These are phyloP conservation scores for Dipteronia dyeriana DNA, from an alignment of 345 rosid genomes.

Conservation along the genomic window DNA sequence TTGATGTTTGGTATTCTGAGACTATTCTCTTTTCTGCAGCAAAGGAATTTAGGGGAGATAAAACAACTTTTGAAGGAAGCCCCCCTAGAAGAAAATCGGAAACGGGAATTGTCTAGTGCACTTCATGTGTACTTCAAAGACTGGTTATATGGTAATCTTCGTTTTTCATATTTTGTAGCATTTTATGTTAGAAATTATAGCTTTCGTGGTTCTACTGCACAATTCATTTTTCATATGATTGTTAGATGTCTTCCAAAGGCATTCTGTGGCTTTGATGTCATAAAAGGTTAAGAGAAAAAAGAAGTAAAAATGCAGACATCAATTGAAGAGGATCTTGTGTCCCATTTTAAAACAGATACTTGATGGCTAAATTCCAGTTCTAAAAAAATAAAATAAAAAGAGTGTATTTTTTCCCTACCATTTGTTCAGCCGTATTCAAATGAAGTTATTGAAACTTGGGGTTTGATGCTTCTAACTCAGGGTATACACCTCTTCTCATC, in stretches of 20 bases:
- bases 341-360: neutral
- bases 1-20: neutral
- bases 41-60: slow-evolving; percentile 72
- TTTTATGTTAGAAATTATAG: slow-evolving; percentile 1
- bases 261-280: neutral
- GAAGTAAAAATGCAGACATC: neutral
- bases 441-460: neutral
- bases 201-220: neutral
- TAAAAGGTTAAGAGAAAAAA: neutral
- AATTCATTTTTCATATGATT: slow-evolving; percentile 1
- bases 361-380: neutral
- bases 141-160: slow-evolving; percentile 85
- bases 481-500: neutral
- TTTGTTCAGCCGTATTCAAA: neutral
- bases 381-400: no score
- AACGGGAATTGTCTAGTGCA: slow-evolving; percentile 83
- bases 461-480: neutral
- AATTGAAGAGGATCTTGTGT: neutral
- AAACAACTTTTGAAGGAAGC: slow-evolving; percentile 71
- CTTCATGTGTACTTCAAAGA: slow-evolving; percentile 93
- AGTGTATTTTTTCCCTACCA: neutral
- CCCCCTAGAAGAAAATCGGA: slow-evolving; percentile 83
- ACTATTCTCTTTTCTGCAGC: slow-evolving; percentile 40
- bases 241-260: neutral
- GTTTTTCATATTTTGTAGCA: neutral